Base-by-base conservation (phyloP, 257 asterid genomes). In the Thymus quinquecostatus region DNA sequence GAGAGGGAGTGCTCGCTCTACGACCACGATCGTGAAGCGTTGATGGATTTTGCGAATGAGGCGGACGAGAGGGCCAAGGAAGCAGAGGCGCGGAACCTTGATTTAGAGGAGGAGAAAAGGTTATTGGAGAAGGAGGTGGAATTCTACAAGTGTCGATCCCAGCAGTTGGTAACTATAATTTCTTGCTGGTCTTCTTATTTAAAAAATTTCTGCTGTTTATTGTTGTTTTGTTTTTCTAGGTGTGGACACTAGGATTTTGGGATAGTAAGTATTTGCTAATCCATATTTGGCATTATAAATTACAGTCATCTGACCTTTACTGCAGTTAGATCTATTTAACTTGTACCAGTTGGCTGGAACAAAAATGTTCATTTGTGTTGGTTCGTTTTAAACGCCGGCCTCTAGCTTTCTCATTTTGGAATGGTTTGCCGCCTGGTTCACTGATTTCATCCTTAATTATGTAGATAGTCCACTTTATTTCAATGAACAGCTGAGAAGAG, bases 21-120 rank as follows among this genome's bases (percentile, higher is more conserved):
- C 51, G 98, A 95, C 48, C 82, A 60, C 21, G 99, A 95, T 73
- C 96, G 99, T 0, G 99, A 92, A 74, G 97, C 91, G 0, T 79
- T 95, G 80, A 92, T 95, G 97, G 99, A 95, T 81, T 95, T 95
- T 4, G 97, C 94, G 0, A 89, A 95, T 30, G 99, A 95, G 92
- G 97, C 95, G 0, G 98, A 95, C 66, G 91, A 86, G 81, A 86
- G 92, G 82, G 98, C 96, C 9, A 95, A 83, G 79, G 96, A 80
- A 51, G 94, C 96, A 1, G 98, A 92, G 83, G 53, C 50, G 64
- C 82, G 89, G 70, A 86, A 81, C 50, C 79, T 3, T 40, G 84
- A 78, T 54, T 82, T 92, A 82, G 91, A 85, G 85, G 96, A 83
- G 78, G 94, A 89, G 81, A 82, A 83, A 29, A 64, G 62, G 71